A percentile compares a stretch with the other conserved stretches of the same genome.
Conservation (phyloP, 148 eudicot species). For the Spergularia marina region DNA sequence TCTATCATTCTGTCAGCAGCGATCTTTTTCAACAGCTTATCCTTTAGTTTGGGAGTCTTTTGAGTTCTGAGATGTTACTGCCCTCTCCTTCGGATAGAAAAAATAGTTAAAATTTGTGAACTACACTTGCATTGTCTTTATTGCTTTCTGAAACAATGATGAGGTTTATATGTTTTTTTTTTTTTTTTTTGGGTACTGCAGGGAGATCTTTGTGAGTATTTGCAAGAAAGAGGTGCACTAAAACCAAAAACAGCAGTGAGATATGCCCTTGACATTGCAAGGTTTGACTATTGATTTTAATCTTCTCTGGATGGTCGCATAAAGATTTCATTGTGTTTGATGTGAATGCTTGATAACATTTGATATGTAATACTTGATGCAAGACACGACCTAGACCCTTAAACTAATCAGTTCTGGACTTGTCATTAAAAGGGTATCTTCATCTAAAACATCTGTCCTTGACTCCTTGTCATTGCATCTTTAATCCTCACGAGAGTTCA, state of each 20-base stretch:
- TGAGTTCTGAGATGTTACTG: not conserved
- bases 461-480: not conserved
- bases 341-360: not conserved
- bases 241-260: conserved; percentile 67
- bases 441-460: not conserved
- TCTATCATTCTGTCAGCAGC: not conserved
- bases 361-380: not conserved
- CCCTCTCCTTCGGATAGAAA: not conserved
- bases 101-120: not conserved
- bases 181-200: conserved; percentile 33
- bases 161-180: conserved; percentile 12
- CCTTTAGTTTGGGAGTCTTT: not conserved
- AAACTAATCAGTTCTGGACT: not conserved
- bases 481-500: not conserved
- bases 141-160: not conserved
- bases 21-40: not conserved
- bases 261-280: conserved; percentile 88
- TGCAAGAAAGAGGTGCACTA: conserved; percentile 62
- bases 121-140: not conserved
- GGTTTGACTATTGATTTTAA: conserved; percentile 39
- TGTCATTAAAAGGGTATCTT: not conserved
- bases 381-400: not conserved
- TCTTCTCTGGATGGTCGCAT: not conserved
- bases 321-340: not conserved
- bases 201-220: conserved; percentile 75